Evolutionary conservation across 192 early-diverging fungal species (phyloP).

Genomic region (Cetraspora pellucida): DNA sequence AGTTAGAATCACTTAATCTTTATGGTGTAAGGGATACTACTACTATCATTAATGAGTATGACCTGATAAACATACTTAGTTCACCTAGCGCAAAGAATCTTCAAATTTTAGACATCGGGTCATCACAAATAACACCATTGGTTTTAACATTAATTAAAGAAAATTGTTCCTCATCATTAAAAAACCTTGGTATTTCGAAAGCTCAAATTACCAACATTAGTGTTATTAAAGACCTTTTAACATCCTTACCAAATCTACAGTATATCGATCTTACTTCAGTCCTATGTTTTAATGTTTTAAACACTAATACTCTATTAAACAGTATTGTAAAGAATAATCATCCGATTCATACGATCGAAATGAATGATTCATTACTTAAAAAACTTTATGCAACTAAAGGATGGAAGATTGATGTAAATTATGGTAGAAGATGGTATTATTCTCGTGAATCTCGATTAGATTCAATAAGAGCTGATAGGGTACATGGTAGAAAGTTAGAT

Average conservation of each 20-base stretch:
- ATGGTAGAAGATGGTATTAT: constrained; percentile 26
- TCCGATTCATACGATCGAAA: constrained; percentile 3
- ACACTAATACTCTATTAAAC: background rate
- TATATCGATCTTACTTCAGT: constrained; percentile 10
- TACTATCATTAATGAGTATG: constrained; percentile 8
- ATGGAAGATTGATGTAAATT: constrained; percentile 11
- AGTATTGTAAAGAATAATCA: background rate
- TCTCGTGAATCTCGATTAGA: too few relatives aligned
- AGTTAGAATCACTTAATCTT: constrained; percentile 6
- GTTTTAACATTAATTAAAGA: constrained; percentile 7
- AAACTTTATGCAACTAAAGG: background rate
- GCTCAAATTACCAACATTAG: background rate
- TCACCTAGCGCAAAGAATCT: background rate
- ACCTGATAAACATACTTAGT: background rate
- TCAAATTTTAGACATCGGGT: constrained; percentile 11
- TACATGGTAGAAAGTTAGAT: constrained; percentile 26
- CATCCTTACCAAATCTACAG: background rate
- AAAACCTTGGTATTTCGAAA: background rate
- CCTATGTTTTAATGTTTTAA: background rate
- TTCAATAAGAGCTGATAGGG: too few relatives aligned
- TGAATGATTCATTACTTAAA: constrained; percentile 10
- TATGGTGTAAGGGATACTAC: background rate
- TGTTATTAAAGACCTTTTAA: background rate
- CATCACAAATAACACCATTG: constrained; percentile 2
- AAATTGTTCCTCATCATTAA: background rate